These are phyloP conservation scores for Wickerhamia fluorescens DNA, from an alignment of 805 yeast species.

Conservation along the genomic window DNA sequence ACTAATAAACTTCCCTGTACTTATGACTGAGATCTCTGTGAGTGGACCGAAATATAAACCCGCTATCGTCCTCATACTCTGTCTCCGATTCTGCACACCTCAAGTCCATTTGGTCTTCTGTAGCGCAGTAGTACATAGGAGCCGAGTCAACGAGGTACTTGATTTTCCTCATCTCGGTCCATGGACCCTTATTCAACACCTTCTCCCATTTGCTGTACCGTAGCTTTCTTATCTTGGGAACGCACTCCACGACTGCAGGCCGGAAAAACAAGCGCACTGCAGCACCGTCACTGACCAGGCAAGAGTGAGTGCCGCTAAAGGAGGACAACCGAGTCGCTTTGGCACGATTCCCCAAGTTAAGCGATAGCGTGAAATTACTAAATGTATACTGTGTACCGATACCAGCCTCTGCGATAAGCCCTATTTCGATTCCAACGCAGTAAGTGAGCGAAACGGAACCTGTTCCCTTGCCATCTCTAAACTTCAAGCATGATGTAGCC, in stretches of 20 bases:
- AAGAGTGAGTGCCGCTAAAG: conserved; percentile 11
- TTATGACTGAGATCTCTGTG: too few species aligned
- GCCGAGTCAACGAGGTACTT: conserved; percentile 6
- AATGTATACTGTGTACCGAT: background rate
- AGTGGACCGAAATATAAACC: too few species aligned
- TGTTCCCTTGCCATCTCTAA: background rate
- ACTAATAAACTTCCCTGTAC: too few species aligned
- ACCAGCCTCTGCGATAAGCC: conserved; percentile 1
- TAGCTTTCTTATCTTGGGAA: conserved; percentile 6
- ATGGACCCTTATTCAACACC: conserved; percentile 2
- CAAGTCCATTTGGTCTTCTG: conserved; percentile 11
- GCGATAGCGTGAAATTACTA: conserved; percentile 2
- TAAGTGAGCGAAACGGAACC: conserved; percentile 1
- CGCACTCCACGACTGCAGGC: conserved; percentile 7
- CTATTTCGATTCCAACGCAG: conserved; percentile 1
- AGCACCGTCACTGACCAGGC: conserved; percentile 10
- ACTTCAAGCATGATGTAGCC: conserved; percentile 8
- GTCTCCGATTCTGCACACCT: conserved; percentile 8
- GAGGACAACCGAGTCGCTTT: conserved; percentile 5
- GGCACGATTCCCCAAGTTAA: conserved; percentile 3
- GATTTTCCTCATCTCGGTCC: conserved; percentile 5
- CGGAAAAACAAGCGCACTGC: conserved; percentile 13
- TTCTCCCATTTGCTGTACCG: conserved; percentile 4
- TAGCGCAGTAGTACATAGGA: conserved; percentile 14
- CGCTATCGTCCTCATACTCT: conserved; percentile 5